Evolutionary conservation across 1,139 yeast genomes (phyloP).

Genomic region (Petasospora fabianii): DNA sequence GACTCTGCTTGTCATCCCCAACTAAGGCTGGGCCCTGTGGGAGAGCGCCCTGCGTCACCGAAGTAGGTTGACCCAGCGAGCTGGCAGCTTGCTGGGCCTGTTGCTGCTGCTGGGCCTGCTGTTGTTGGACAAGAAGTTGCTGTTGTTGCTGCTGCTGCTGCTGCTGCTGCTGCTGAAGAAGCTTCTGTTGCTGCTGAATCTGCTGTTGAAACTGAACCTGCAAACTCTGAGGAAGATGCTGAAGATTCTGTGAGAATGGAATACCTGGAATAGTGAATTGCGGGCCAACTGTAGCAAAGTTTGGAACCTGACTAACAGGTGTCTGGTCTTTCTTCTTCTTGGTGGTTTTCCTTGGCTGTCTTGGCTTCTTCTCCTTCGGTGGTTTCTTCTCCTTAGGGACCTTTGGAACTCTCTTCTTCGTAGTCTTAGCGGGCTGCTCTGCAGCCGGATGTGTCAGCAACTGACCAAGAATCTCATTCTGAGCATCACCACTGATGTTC

Average conservation of each 20-base stretch:
- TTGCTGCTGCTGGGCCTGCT: background rate
- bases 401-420: slow-evolving; percentile 22
- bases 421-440: slow-evolving; percentile 12
- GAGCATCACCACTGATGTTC: slow-evolving; percentile 34
- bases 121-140: slow-evolving; percentile 1
- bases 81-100: background rate
- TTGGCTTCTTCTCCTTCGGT: slow-evolving; percentile 27
- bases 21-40: too few relatives aligned
- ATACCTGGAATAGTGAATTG: slow-evolving; percentile 21
- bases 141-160: slow-evolving; percentile 8
- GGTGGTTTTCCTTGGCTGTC: slow-evolving; percentile 23
- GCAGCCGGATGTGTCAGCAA: slow-evolving; percentile 17
- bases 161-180: slow-evolving; percentile 14
- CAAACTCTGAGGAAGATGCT: slow-evolving; percentile 19
- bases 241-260: slow-evolving; percentile 21
- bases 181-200: slow-evolving; percentile 21
- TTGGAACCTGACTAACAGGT: slow-evolving; percentile 23
- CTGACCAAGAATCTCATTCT: slow-evolving; percentile 17
- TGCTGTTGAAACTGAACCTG: slow-evolving; percentile 24
- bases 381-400: slow-evolving; percentile 26
- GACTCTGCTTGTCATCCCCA: too few relatives aligned
- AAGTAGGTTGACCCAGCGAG: too few relatives aligned
- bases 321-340: slow-evolving; percentile 26
- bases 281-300: slow-evolving; percentile 20
- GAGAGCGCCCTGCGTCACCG: too few relatives aligned